Evolutionary conservation across 2,329 filamentous ascomycete species (phyloP).

Genomic region (Nemania sp.): DNA sequence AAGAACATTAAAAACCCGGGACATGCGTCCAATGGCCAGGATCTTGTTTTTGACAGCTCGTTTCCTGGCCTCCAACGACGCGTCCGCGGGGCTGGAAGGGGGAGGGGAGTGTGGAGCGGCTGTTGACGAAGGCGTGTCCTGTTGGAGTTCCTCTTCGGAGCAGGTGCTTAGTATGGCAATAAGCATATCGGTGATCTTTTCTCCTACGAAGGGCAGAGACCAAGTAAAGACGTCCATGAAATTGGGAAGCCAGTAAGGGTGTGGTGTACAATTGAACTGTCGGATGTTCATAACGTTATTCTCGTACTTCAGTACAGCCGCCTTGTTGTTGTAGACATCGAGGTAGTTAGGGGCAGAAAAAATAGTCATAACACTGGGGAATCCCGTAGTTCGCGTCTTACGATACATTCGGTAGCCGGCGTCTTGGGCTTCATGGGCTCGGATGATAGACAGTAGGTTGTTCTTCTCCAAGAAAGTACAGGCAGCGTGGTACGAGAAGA

Average conservation of each 20-base stretch:
- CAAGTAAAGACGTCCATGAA: conserved; percentile 99
- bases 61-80: conserved; percentile 90
- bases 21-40: conserved; percentile 91
- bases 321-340: conserved; percentile 99
- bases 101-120: conserved; percentile 76
- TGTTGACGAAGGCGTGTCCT: conserved; percentile 75
- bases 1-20: conserved; percentile 96
- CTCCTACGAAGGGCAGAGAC: conserved; percentile 97
- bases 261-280: conserved; percentile 99
- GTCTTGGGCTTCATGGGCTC: conserved; percentile 97
- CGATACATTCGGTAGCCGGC: conserved; percentile 99
- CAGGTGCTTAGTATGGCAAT: conserved; percentile 98
- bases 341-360: conserved; percentile 99
- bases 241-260: conserved; percentile 99
- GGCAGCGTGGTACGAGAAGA: conserved; percentile 97
- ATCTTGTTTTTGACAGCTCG: conserved; percentile 99
- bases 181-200: conserved; percentile 99
- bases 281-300: conserved; percentile 99
- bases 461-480: conserved; percentile 99
- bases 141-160: conserved; percentile 97
- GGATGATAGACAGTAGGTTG: conserved; percentile 94
- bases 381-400: conserved; percentile 96
- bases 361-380: conserved; percentile 99
- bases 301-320: conserved; percentile 97
- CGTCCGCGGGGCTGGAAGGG: conserved; percentile 62